A percentile compares a stretch with the other conserved stretches of the same genome.
phyloP scores from a whole-genome alignment of 1,284 basidiomycete species.

The Papiliotrema nemorosa region DNA sequence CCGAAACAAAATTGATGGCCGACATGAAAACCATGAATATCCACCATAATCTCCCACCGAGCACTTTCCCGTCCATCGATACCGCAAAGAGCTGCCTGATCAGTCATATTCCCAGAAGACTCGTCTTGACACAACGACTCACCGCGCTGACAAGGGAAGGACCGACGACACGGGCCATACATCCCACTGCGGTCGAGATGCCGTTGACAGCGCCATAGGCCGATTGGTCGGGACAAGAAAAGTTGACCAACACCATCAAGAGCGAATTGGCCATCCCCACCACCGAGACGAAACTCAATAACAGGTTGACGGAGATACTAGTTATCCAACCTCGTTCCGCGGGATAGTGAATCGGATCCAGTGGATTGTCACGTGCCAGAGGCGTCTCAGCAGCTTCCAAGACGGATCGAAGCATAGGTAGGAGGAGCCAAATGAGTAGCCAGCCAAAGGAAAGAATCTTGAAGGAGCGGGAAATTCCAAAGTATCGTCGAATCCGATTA shows the following conservation, averaged over 20 bases:
- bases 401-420: conserved; percentile 35
- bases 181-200: conserved; percentile 39
- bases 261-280: conserved; percentile 30
- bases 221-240: conserved; percentile 35
- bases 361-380: conserved; percentile 4
- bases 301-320: conserved; percentile 32
- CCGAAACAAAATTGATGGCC: conserved; percentile 19
- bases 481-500: conserved; percentile 32
- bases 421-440: conserved; percentile 36
- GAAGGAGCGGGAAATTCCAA: conserved; percentile 36
- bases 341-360: conserved; percentile 18
- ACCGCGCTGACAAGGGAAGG: conserved; percentile 39
- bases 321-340: conserved; percentile 28
- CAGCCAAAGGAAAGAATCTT: conserved; percentile 36
- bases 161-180: conserved; percentile 41
- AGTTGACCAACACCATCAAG: conserved; percentile 44
- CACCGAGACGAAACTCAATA: conserved; percentile 35
- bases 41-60: conserved; percentile 45
- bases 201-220: conserved; percentile 47
- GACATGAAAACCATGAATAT: conserved; percentile 39
- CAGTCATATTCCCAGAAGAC: not conserved
- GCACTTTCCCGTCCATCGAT: conserved; percentile 39
- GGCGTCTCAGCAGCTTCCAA: conserved; percentile 30
- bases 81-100: conserved; percentile 36
- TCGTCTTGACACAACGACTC: too few relatives aligned